A percentile compares a stretch with the other conserved stretches of the same genome.
These are phyloP conservation scores for Penicillium bialowiezense DNA, from an alignment of 495 filamentous ascomycete species.

Conservation along the genomic window DNA sequence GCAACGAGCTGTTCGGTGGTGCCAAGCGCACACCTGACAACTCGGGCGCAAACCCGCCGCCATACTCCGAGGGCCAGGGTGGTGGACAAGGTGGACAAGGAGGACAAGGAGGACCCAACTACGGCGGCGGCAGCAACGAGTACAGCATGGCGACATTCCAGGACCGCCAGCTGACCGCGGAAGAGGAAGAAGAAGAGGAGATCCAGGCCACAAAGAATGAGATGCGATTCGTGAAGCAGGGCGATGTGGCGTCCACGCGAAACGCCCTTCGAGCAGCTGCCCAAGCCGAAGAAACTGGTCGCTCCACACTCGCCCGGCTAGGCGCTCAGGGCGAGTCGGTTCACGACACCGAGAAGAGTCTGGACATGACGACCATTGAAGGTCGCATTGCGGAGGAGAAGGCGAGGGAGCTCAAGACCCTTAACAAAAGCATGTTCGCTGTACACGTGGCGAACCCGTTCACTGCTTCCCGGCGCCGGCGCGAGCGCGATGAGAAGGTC, in stretches of 20 bases:
- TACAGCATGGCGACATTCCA: conserved; percentile 59
- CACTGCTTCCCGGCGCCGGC: conserved; percentile 53
- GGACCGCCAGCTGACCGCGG: conserved; percentile 70
- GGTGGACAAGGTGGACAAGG: background rate
- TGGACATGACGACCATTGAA: conserved; percentile 66
- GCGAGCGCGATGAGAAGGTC: conserved; percentile 58
- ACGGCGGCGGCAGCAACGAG: conserved; percentile 46
- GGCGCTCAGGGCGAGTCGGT: conserved; percentile 73
- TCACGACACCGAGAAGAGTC: conserved; percentile 72
- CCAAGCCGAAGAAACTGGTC: conserved; percentile 70
- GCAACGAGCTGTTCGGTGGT: conserved; percentile 64
- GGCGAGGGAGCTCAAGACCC: conserved; percentile 68
- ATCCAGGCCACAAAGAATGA: conserved; percentile 67
- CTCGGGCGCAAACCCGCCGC: conserved; percentile 34
- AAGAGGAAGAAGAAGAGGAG: conserved; percentile 69
- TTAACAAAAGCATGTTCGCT: conserved; percentile 82
- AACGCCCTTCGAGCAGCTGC: conserved; percentile 65
- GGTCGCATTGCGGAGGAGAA: conserved; percentile 72
- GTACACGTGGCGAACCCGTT: conserved; percentile 74
- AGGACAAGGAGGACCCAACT: conserved; percentile 21
- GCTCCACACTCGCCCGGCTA: conserved; percentile 65
- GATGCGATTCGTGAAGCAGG: conserved; percentile 72
- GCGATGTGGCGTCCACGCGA: conserved; percentile 66
- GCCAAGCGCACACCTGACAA: conserved; percentile 54
- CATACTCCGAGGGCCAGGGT: conserved; percentile 37